Base-by-base conservation (phyloP, 1,139 yeast species). In the Yamadazyma sp. region DNA sequence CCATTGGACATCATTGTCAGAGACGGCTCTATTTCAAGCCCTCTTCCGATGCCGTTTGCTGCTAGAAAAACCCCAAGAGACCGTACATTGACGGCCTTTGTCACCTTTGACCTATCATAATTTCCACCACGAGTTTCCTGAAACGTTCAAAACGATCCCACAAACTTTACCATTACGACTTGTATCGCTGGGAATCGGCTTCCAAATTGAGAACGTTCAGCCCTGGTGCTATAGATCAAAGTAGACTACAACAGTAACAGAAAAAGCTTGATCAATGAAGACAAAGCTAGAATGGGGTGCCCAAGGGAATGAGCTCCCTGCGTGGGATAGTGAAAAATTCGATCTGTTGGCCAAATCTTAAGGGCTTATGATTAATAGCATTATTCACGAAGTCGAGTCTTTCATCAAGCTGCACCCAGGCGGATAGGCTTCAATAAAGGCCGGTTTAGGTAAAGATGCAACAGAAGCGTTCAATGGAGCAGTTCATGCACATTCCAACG, bases 41-140 rank as follows among this genome's bases (percentile, higher is more conserved):
- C n/a, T n/a, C n/a, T n/a, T n/a, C n/a, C n/a, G n/a, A n/a, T n/a
- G 70, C 98, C 98, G 33, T 92, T 91, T 57, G 98, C 92, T 62
- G 98, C 92, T 69, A 83, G 89, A 64, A 83, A 96, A 73, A 87
- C 98, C 28, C 98, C 98, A 49, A 81, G 98, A 66, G 97, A 92
- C 68, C 96, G 92, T 68, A 81, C 83, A 55, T 64, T 92, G 51
- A 92, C 98, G 45, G 98, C 98, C 5, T 69, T 92, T 46, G 96
- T 87, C 45, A 92, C 98, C 10, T 86, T 92, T 55, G 98, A 98
- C 61, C 45, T 89, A 92, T 79, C 98, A 92, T 70, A 92, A 92
- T 74, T 92, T 92, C 83, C 98, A 92, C 70, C 98, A 92, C 71
- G 98, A 92, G 74, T 92, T 91, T 79, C 98, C 98, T 51, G 81